Percentiles rank a stretch among this genome's conserved stretches.
phyloP scores from a whole-genome alignment of 1,284 basidiomycete species.

The Tilletia horrida region DNA sequence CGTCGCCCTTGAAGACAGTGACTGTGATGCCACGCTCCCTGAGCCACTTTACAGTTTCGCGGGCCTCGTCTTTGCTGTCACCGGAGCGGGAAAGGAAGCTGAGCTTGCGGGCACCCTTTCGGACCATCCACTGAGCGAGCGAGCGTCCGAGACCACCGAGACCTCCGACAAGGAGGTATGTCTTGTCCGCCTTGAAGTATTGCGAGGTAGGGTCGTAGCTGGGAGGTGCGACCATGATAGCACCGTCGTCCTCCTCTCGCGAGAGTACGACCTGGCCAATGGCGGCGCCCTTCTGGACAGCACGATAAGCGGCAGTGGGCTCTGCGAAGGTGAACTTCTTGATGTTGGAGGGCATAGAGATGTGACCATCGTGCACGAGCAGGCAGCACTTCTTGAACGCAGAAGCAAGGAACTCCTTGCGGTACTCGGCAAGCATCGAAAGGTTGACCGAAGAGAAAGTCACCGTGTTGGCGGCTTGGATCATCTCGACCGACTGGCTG shows the following conservation, averaged over 20 bases:
- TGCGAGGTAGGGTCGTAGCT: not conserved
- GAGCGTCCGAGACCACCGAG: not conserved
- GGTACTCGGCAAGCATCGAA: not conserved
- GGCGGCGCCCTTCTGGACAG: not conserved
- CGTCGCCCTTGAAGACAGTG: not conserved
- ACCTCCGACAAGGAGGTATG: conserved; percentile 1
- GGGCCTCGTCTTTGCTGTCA: not conserved
- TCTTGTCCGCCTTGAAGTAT: conserved; percentile 5
- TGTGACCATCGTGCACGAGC: not conserved
- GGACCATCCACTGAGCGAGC: not conserved
- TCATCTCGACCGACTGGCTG: not conserved
- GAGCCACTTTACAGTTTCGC: not conserved
- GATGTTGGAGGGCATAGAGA: not conserved
- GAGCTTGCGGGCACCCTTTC: conserved; percentile 3
- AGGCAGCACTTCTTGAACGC: conserved; percentile 1
- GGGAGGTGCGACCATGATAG: not conserved
- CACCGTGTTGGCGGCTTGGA: not conserved
- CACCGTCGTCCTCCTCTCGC: not conserved
- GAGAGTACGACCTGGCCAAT: not conserved
- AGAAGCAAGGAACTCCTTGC: not conserved
- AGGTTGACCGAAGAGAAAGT: not conserved
- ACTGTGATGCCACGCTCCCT: not conserved
- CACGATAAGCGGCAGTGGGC: conserved; percentile 2
- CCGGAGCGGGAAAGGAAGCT: conserved; percentile 3
- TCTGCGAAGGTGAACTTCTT: conserved; percentile 5